A percentile compares a stretch with the other conserved stretches of the same genome.
Conservation (phyloP, 306 rosid species). For the Abrus pulchellus region DNA sequence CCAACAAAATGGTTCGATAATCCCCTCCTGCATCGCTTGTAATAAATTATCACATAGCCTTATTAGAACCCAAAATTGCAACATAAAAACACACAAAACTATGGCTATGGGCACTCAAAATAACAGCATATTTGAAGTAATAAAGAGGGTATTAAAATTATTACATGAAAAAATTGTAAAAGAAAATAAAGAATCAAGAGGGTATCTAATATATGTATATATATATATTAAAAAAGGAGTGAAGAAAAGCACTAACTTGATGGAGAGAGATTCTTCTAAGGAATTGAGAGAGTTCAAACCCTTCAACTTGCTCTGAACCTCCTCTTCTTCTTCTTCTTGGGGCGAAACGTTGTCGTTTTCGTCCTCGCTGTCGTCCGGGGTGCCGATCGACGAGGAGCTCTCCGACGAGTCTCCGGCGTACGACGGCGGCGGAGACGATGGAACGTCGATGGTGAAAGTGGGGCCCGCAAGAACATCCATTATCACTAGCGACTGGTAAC, state of each 20-base stretch:
- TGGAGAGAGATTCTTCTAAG: constrained; percentile 83
- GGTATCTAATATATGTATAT: too few relatives aligned
- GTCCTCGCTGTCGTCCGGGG: constrained; percentile 65
- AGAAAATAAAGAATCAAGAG: neutral
- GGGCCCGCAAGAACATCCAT: constrained; percentile 76
- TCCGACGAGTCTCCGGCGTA: constrained; percentile 46
- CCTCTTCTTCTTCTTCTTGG: constrained; percentile 41
- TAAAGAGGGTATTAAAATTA: too few relatives aligned
- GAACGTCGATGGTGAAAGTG: constrained; percentile 57
- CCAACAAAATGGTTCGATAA: constrained; percentile 77
- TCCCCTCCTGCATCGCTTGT: constrained; percentile 67
- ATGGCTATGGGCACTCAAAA: too few relatives aligned
- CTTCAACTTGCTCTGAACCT: constrained; percentile 61
- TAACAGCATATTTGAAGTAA: too few relatives aligned
- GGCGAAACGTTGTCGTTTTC: constrained; percentile 28
- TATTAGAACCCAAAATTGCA: neutral
- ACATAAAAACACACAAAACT: too few relatives aligned
- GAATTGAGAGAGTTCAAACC: constrained; percentile 63
- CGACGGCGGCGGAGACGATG: constrained; percentile 44
- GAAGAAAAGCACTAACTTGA: constrained; percentile 63
- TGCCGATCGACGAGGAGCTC: constrained; percentile 82
- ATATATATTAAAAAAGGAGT: neutral
- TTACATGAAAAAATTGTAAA: neutral
- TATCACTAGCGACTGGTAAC: too few relatives aligned
- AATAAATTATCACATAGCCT: neutral